A percentile compares a stretch with the other conserved stretches of the same genome.
phyloP scores from a whole-genome alignment of 148 eudicot genomes.

The Suaeda aralocaspica region DNA sequence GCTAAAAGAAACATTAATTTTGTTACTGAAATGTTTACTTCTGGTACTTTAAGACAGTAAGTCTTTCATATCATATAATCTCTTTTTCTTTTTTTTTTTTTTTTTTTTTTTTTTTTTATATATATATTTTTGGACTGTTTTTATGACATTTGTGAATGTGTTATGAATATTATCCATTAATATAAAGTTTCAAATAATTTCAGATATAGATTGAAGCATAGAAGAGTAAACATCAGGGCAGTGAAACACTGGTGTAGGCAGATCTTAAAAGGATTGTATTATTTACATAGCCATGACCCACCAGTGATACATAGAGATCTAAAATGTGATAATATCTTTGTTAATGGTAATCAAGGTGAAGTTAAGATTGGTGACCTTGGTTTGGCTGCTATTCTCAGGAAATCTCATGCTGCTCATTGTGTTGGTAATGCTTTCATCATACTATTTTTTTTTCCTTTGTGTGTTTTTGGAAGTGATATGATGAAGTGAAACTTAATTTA shows the following conservation, averaged over 20 bases:
- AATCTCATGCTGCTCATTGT: conserved; percentile 85
- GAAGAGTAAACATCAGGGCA: conserved; percentile 67
- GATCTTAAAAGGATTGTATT: conserved; percentile 71
- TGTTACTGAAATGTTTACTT: conserved; percentile 83
- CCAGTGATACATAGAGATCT: conserved; percentile 89
- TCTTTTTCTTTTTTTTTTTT: neutral
- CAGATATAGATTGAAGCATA: conserved; percentile 82
- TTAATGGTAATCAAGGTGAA: conserved; percentile 88
- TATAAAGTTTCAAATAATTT: conserved; percentile 15
- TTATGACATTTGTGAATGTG: too few relatives aligned
- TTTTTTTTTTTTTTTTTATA: neutral
- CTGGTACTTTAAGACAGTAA: conserved; percentile 83
- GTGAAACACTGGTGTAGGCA: conserved; percentile 89
- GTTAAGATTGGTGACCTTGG: conserved; percentile 91
- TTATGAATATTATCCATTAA: too few relatives aligned
- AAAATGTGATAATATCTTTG: conserved; percentile 84
- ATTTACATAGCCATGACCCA: conserved; percentile 85
- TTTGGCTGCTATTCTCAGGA: conserved; percentile 73
- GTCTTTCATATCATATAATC: conserved; percentile 22
- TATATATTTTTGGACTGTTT: neutral
- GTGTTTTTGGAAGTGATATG: neutral
- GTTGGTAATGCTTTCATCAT: conserved; percentile 51
- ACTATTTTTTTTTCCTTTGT: neutral
- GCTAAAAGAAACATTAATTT: conserved; percentile 68
- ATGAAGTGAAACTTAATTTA: too few relatives aligned